These are phyloP conservation scores for Chlorella ohadii DNA, from an alignment of 139 green algal genomes.

Conservation along the genomic window DNA sequence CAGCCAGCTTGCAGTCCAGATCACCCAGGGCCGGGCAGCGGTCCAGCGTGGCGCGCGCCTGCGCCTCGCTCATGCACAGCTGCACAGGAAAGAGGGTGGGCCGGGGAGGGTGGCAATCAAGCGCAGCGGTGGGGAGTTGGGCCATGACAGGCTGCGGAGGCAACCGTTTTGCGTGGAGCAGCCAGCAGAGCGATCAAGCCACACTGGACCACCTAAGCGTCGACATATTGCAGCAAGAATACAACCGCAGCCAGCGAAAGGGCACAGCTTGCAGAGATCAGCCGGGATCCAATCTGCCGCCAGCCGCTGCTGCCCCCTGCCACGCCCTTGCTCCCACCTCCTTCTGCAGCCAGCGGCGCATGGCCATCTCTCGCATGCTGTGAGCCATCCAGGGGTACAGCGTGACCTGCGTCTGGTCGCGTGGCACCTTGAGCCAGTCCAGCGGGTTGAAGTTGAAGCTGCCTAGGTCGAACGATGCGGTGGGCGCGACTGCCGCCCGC, in stretches of 20 bases:
- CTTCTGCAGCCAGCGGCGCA: constrained; percentile 25
- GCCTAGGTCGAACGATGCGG: not conserved
- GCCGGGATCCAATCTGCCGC: too few species aligned
- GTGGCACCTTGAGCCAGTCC: constrained; percentile 17
- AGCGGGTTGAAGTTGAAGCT: constrained; percentile 2
- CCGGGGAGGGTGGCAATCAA: not conserved
- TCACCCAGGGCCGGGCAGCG: constrained; percentile 20
- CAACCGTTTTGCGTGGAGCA: too few species aligned
- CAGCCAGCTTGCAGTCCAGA: constrained; percentile 5
- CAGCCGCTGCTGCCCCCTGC: too few species aligned
- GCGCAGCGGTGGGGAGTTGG: not conserved
- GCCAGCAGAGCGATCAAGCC: too few species aligned
- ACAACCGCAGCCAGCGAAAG: too few species aligned
- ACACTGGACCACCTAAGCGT: too few species aligned
- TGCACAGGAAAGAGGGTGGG: not conserved
- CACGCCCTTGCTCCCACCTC: not conserved
- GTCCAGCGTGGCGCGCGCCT: not conserved
- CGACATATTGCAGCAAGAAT: too few species aligned
- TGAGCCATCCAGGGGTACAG: constrained; percentile 24
- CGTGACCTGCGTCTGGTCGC: not conserved
- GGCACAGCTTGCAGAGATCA: too few species aligned
- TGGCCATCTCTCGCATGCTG: not conserved
- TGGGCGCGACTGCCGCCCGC: too few species aligned
- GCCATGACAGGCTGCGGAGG: too few species aligned
- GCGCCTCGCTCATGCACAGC: constrained; percentile 27